phyloP scores from a whole-genome alignment of 2,329 filamentous ascomycete species.

The Pyricularia pennisetigena region DNA sequence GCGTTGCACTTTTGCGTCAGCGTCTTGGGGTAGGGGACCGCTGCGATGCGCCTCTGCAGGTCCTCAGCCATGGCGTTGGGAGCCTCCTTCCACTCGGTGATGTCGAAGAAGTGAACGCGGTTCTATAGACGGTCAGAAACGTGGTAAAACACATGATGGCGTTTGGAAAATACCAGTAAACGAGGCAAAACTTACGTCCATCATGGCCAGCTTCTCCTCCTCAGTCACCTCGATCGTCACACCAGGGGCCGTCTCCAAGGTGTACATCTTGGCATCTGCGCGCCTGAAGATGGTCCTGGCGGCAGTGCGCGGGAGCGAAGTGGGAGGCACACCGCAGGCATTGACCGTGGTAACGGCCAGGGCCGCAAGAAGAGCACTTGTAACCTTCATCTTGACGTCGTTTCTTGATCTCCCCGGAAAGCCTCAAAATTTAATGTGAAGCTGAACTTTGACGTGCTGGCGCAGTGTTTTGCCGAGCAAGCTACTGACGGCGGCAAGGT shows the following conservation, averaged over 20 bases:
- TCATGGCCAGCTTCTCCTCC: conserved; percentile 88
- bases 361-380: background rate
- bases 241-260: conserved; percentile 76
- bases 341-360: conserved; percentile 3
- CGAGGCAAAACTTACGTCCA: conserved; percentile 52
- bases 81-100: conserved; percentile 64
- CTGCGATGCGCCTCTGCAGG: conserved; percentile 17
- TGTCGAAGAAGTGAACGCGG: conserved; percentile 84
- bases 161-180: background rate
- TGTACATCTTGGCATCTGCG: conserved; percentile 42
- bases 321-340: conserved; percentile 3
- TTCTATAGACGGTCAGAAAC: conserved; percentile 42
- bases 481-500: background rate
- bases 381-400: background rate
- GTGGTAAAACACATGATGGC: background rate
- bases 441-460: background rate
- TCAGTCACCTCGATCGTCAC: conserved; percentile 83
- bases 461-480: background rate
- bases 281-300: conserved; percentile 4
- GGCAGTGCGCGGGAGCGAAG: conserved; percentile 1
- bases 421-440: background rate
- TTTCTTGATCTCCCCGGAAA: background rate
- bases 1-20: conserved; percentile 52
- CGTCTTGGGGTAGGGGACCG: conserved; percentile 25
- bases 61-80: conserved; percentile 31